Evolutionary conservation across 257 asterid species (phyloP).

Genomic region (Eustoma russellianum): DNA sequence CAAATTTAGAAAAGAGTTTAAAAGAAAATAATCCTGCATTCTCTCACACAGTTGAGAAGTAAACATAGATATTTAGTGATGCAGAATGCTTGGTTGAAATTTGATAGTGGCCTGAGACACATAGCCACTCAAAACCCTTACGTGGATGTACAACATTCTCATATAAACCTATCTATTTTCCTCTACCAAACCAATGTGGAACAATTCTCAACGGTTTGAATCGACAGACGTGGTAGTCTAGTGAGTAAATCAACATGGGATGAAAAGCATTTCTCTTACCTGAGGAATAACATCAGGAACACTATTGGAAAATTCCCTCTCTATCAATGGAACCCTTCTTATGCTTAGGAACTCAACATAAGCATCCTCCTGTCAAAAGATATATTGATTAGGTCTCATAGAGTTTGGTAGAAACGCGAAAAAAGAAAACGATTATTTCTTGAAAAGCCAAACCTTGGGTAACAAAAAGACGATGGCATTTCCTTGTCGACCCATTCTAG

Average conservation of each 20-base stretch:
- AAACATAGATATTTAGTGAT: background rate
- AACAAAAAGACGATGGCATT: conserved; percentile 67
- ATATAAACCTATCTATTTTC: too few species aligned
- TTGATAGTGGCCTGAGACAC: too few species aligned
- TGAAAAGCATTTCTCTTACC: conserved; percentile 24
- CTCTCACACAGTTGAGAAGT: background rate
- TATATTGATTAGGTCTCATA: background rate
- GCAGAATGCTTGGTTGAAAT: too few species aligned
- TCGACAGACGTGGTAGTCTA: background rate
- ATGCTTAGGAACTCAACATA: conserved; percentile 66
- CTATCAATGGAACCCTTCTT: conserved; percentile 67
- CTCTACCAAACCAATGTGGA: too few species aligned
- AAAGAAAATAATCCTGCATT: too few species aligned
- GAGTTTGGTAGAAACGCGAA: background rate
- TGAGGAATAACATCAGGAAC: conserved; percentile 61
- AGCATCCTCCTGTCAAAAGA: conserved; percentile 63
- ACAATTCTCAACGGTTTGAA: background rate
- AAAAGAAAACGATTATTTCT: background rate
- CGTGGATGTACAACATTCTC: too few species aligned
- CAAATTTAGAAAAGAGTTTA: too few species aligned
- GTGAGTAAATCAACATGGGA: background rate
- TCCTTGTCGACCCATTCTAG: conserved; percentile 92
- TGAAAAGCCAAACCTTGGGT: conserved; percentile 50
- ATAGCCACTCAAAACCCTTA: too few species aligned
- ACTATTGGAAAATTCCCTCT: conserved; percentile 45